Base-by-base conservation (phyloP, 306 rosid species). In the Lithocarpus polystachyus region DNA sequence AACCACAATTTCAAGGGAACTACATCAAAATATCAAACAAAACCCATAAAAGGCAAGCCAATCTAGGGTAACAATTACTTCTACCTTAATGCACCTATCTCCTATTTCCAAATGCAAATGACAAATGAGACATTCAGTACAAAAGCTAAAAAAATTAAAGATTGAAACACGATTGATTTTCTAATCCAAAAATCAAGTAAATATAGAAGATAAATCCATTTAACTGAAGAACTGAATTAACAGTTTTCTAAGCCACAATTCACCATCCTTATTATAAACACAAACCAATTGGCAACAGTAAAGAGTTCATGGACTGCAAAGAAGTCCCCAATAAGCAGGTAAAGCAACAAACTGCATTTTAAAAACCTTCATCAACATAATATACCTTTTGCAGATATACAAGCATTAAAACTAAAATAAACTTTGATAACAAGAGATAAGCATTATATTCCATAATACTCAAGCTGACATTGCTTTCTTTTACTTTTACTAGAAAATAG, bases 211-310 rank as follows among this genome's bases (percentile, higher is more conserved):
- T 67, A 80, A 61, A 73, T 70, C 74, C 31, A 77, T 45, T 65
- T 62, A 75, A 51, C 72, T 24, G 68, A 57, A 62, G 73, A 81
- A 68, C 35, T 17, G 10, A 13, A 67, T 13, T 40, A 55, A 45
- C 64, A 18, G 65, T 73, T 64, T 51, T 61, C 77, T 86, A 79
- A 70, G 45, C 74, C 73, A 78, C 75, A 53, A 51, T 23, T 74
- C 74, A 20, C 53, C 79, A 73, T 75, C 88, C 76, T 73, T 53
- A 54, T 79, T 48, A 20, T 40, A 75, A 48, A 73, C 53, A 56
- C 35, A 76, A 72, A 81, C 76, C 75, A 80, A 74, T 60, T 55
- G 48, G 77, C 11, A 79, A 71, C 77, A 85, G 79, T 83, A 72
- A 85, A 43, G 61, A 22, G 29, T 73, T 79, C 86, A 77, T 67